Evolutionary conservation across 208 protist genomes (phyloP).

Genomic region (Phytomonas sp.): DNA sequence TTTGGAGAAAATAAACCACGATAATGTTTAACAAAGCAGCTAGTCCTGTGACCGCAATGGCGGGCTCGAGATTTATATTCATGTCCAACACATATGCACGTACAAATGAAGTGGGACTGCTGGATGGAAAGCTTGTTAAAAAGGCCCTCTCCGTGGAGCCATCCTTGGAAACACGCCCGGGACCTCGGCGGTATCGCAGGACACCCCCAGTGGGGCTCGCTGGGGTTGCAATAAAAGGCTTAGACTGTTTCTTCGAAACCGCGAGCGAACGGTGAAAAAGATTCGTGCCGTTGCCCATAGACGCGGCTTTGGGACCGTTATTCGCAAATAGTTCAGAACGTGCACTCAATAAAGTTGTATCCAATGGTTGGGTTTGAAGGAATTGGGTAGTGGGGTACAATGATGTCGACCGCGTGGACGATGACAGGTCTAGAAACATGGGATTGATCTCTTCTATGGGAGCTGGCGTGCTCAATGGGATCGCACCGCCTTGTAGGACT

Average conservation of each 20-base stretch:
- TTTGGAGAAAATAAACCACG: slow-evolving; percentile 63
- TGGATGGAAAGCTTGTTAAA: slow-evolving; percentile 30
- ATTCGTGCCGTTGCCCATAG: background rate
- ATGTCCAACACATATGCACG: slow-evolving; percentile 77
- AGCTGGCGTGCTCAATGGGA: background rate
- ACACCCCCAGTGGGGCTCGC: background rate
- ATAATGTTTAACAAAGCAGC: slow-evolving; percentile 61
- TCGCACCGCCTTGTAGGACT: background rate
- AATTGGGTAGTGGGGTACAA: background rate
- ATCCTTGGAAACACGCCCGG: background rate
- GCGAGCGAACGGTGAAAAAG: background rate
- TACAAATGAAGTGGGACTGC: slow-evolving; percentile 78
- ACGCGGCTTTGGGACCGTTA: background rate
- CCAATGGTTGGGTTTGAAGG: background rate
- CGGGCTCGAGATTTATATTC: slow-evolving; percentile 53
- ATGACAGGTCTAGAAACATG: background rate
- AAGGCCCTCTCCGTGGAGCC: background rate
- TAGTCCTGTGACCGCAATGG: slow-evolving; percentile 55
- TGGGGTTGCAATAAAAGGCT: background rate
- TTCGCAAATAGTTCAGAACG: background rate
- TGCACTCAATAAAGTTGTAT: background rate
- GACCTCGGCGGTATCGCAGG: background rate
- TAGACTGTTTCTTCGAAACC: background rate
- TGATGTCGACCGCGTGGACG: background rate
- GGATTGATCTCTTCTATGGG: background rate